Evolutionary conservation across 495 filamentous ascomycete genomes (phyloP).

Genomic region (Xylaria nigripes): DNA sequence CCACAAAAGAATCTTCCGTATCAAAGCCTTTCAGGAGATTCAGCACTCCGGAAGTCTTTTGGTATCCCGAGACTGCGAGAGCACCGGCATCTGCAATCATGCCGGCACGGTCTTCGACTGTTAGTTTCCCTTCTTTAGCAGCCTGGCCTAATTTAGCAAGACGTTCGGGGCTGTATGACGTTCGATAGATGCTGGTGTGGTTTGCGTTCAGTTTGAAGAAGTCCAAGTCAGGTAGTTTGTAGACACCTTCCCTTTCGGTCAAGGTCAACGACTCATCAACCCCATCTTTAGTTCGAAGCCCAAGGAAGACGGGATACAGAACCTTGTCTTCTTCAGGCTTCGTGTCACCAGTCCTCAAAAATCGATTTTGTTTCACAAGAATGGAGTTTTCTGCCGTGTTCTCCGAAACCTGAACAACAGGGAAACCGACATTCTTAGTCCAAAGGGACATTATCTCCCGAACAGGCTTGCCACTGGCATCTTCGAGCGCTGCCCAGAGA

Average conservation of each 20-base stretch:
- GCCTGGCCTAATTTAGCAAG: conserved; percentile 69
- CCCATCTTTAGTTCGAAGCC: conserved; percentile 58
- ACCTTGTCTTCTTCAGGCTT: conserved; percentile 79
- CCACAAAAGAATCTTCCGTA: conserved; percentile 78
- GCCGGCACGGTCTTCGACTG: conserved; percentile 87
- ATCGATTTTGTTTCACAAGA: conserved; percentile 65
- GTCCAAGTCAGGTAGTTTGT: conserved; percentile 55
- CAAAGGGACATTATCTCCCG: conserved; percentile 68
- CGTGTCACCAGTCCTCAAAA: conserved; percentile 65
- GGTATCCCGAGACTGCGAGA: conserved; percentile 81
- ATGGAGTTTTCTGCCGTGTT: conserved; percentile 50
- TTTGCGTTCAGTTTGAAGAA: conserved; percentile 78
- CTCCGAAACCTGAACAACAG: conserved; percentile 63
- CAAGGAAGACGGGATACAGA: conserved; percentile 64
- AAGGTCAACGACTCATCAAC: conserved; percentile 57
- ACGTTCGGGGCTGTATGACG: conserved; percentile 58
- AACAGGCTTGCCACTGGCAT: conserved; percentile 87
- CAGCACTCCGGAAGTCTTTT: conserved; percentile 83
- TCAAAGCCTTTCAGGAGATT: conserved; percentile 79
- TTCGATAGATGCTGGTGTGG: conserved; percentile 67
- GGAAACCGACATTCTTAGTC: conserved; percentile 72
- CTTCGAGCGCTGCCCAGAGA: conserved; percentile 80
- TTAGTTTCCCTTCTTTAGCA: conserved; percentile 75
- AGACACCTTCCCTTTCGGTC: conserved; percentile 61
- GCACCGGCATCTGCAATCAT: conserved; percentile 95